Conservation (phyloP, 148 eudicot genomes). For the Spergularia marina region DNA sequence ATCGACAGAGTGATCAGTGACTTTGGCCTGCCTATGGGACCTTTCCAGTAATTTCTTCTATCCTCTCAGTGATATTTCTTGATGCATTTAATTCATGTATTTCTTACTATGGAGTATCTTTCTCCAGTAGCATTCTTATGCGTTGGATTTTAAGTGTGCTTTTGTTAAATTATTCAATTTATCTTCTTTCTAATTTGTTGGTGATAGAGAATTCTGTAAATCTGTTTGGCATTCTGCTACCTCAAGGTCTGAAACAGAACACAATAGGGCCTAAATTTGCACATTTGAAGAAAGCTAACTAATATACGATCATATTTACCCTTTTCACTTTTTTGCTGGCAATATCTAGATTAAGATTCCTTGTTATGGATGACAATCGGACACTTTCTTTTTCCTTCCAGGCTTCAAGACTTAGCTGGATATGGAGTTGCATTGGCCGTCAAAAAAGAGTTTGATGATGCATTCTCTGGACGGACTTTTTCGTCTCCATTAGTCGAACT, state of each 20-base stretch:
- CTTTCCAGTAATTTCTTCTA: constrained; percentile 76
- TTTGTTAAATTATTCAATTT: not conserved
- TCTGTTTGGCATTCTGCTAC: not conserved
- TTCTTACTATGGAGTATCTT: not conserved
- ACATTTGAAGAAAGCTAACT: not conserved
- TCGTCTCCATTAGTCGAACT: constrained; percentile 59
- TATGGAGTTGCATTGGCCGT: constrained; percentile 78
- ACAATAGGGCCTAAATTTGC: not conserved
- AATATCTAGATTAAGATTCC: not conserved
- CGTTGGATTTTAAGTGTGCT: not conserved
- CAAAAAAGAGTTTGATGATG: constrained; percentile 39
- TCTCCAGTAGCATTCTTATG: not conserved
- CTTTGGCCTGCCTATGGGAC: constrained; percentile 93
- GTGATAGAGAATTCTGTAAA: not conserved
- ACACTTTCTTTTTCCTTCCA: constrained; percentile 26
- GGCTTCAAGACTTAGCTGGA: constrained; percentile 86
- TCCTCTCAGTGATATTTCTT: constrained; percentile 4
- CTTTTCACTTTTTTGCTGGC: not conserved
- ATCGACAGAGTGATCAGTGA: constrained; percentile 70
- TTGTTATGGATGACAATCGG: constrained; percentile 1
- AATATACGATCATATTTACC: too few relatives aligned
- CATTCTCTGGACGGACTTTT: constrained; percentile 66
- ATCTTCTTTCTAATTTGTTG: not conserved
- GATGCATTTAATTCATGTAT: constrained; percentile 3
- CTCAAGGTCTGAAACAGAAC: not conserved